Percentiles rank a stretch among this genome's conserved stretches.
Evolutionary conservation across 1,284 basidiomycete species (phyloP).

Genomic region (Puccinia polysora): DNA sequence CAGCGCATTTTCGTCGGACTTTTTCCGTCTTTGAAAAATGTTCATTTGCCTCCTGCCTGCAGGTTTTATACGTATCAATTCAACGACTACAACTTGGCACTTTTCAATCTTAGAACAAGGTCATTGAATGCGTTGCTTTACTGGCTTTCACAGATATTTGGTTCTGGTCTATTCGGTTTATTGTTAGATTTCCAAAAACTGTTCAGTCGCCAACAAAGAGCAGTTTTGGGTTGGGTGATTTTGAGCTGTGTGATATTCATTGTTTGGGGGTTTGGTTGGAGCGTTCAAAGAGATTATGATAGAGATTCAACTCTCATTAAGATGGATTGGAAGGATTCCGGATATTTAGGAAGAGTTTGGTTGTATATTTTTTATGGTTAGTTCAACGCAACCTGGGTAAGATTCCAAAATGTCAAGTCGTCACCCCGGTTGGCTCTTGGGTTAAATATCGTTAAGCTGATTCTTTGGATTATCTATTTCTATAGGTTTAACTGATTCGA

Average conservation of each 20-base stretch:
- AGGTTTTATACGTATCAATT: constrained; percentile 45
- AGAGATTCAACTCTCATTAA: constrained; percentile 39
- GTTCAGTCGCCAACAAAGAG: constrained; percentile 46
- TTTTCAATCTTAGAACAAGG: constrained; percentile 52
- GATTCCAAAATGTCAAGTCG: background rate
- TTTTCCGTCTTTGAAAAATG: background rate
- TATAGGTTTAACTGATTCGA: constrained; percentile 38
- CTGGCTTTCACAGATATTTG: constrained; percentile 54
- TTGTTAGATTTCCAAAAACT: constrained; percentile 48
- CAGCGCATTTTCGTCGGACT: background rate
- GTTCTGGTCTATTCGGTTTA: constrained; percentile 44
- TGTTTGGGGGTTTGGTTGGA: constrained; percentile 50
- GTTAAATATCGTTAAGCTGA: background rate
- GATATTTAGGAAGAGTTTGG: constrained; percentile 48
- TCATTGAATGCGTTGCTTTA: constrained; percentile 54
- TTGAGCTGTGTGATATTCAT: constrained; percentile 48
- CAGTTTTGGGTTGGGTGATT: constrained; percentile 50
- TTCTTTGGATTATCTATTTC: constrained; percentile 14
- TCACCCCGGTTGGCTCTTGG: no score
- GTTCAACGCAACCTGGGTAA: constrained; percentile 46
- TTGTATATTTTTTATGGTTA: constrained; percentile 50
- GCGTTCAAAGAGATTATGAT: constrained; percentile 48
- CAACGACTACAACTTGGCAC: constrained; percentile 49
- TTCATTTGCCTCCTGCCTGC: background rate
- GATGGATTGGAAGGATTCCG: constrained; percentile 38